A percentile compares a stretch with the other conserved stretches of the same genome.
phyloP scores from a whole-genome alignment of 257 asterid species.

The Capsicum pubescens region DNA sequence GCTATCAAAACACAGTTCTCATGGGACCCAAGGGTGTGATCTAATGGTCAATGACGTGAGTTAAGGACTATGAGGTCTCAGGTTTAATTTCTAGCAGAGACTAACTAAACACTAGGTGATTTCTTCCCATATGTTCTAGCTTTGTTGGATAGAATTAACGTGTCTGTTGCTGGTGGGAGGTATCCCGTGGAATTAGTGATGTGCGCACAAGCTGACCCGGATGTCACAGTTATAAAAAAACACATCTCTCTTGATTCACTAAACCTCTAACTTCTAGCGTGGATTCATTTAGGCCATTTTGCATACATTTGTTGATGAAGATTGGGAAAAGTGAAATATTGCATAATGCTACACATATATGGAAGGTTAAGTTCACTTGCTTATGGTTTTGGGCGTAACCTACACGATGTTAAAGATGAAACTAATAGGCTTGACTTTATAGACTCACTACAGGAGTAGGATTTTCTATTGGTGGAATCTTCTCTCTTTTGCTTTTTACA shows the following conservation, averaged over 20 bases:
- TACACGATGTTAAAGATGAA: neutral
- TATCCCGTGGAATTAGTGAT: no score
- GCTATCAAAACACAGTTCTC: neutral
- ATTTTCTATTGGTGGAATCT: neutral
- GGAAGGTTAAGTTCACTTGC: neutral
- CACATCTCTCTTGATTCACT: neutral
- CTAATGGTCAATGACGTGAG: no score
- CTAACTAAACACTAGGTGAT: no score
- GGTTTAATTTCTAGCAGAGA: no score
- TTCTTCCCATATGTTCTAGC: no score
- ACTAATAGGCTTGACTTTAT: neutral
- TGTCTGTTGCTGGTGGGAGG: no score
- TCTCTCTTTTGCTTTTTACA: constrained; percentile 11
- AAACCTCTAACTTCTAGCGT: neutral
- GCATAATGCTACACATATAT: neutral
- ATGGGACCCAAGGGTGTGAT: no score
- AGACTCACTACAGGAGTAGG: neutral
- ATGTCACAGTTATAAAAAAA: neutral
- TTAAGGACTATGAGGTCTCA: no score
- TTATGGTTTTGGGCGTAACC: neutral
- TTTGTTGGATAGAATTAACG: no score
- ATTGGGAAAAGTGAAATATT: neutral
- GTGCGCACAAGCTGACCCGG: no score
- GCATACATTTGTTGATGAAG: neutral
- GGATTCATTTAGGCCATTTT: neutral